Evolutionary conservation across 192 early-diverging fungal species (phyloP), one percentile per base, ranked within the genome.

Genomic region (Chytriomyces sp.): DNA sequence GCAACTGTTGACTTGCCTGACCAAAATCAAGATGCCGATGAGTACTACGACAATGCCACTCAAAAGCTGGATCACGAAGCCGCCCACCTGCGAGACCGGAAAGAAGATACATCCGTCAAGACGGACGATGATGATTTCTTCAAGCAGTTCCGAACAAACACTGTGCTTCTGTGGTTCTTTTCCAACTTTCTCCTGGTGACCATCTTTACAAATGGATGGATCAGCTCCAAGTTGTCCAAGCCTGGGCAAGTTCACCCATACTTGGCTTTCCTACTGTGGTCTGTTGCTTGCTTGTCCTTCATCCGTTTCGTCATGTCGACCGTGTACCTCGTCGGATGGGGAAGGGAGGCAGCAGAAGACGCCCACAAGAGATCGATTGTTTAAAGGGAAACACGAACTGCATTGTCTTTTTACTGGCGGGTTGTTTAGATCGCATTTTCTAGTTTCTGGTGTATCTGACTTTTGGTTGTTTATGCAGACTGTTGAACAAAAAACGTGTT

Each of bases 1-100:
- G 93, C 91, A 0, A 89, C 91, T 57, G 85, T 96, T 20, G 82
- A 89, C 23, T 83, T 96, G 5, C 92, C 95, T 1, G 82, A 86
- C 11, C 90, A 89, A 35, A 84, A 91, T 28, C 87, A 91, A 9
- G 94, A 96, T 80, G 80, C 91, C 20, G 90, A 94, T 82, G 88
- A 85, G 9, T 83, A 85, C n/a, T 98, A 95, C 79, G 90, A 92
- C 9, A 81, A 86, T 28, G 87, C 89, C 60, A 81, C 90, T 71
- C 62, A 81, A 49, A 89, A 91, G 59, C 84, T 97, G 70, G 81
- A 85, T 67, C 68, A 83, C 45, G 80, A 80, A 45, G 48, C 63
- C 7, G 73, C 73, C 62, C 50, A 74, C 49, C 13, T 81, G 72
- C 63, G 66, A 10, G 60, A 83, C 86, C 23, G 92, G 90, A 77